These are phyloP conservation scores for Xylaria scruposa DNA, from an alignment of 495 filamentous ascomycete species.

Conservation along the genomic window DNA sequence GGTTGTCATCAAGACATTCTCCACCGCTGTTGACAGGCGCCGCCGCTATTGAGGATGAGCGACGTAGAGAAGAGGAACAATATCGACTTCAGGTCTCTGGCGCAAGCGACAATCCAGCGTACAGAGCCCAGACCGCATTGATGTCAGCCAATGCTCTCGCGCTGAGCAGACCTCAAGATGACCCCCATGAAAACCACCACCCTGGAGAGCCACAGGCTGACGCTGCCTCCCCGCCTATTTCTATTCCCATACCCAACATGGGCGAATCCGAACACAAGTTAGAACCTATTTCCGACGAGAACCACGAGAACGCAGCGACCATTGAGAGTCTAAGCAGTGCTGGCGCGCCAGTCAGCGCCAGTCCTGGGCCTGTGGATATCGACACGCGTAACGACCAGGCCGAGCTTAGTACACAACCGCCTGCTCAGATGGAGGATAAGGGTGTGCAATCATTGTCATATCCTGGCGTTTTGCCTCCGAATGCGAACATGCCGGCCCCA, in stretches of 20 bases:
- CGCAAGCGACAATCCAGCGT: constrained; percentile 59
- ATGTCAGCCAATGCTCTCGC: constrained; percentile 56
- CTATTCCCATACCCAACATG: constrained; percentile 43
- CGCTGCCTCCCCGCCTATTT: constrained; percentile 37
- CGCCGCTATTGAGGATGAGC: constrained; percentile 63
- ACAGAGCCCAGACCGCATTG: constrained; percentile 60
- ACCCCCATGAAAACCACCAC: constrained; percentile 37
- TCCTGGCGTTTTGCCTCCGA: constrained; percentile 48
- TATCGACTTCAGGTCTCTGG: constrained; percentile 44
- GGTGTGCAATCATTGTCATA: constrained; percentile 52
- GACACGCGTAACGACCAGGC: constrained; percentile 45
- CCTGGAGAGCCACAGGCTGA: constrained; percentile 30
- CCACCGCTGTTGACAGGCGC: constrained; percentile 59
- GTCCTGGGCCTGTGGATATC: constrained; percentile 52
- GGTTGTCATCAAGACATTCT: constrained; percentile 54
- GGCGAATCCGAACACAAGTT: constrained; percentile 40
- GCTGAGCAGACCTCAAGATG: constrained; percentile 60
- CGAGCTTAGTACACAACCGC: constrained; percentile 48
- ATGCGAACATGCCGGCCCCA: constrained; percentile 46
- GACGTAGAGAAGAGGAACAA: constrained; percentile 56
- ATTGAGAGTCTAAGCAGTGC: constrained; percentile 45
- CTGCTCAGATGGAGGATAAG: constrained; percentile 59
- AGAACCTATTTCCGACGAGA: constrained; percentile 46
- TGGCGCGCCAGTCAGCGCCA: constrained; percentile 47
- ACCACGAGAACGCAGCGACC: constrained; percentile 43